Evolutionary conservation across 805 yeast genomes (phyloP).

Genomic region (Kodamaea kaohsiungensis): DNA sequence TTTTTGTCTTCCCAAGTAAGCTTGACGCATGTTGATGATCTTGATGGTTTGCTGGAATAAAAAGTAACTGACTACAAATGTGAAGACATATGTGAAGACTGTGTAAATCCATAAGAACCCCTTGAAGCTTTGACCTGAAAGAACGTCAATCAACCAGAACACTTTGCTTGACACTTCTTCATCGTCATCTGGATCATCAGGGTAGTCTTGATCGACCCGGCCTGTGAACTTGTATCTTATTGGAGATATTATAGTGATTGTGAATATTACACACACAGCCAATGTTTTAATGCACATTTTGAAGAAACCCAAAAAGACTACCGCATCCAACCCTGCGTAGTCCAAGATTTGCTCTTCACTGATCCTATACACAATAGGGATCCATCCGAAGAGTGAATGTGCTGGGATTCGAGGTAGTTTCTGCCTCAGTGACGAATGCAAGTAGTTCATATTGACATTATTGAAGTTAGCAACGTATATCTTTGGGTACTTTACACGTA

Average conservation of each 20-base stretch:
- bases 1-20: slow-evolving; percentile 79
- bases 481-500: slow-evolving; percentile 74
- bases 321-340: slow-evolving; percentile 93
- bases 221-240: slow-evolving; percentile 84
- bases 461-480: slow-evolving; percentile 79
- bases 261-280: slow-evolving; percentile 63
- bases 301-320: slow-evolving; percentile 87
- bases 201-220: slow-evolving; percentile 50
- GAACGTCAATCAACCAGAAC: neutral
- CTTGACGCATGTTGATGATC: slow-evolving; percentile 78
- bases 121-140: slow-evolving; percentile 35
- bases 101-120: slow-evolving; percentile 84
- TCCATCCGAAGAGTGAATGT: slow-evolving; percentile 76
- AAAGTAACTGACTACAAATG: slow-evolving; percentile 59
- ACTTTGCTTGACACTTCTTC: slow-evolving; percentile 11
- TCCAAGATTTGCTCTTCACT: slow-evolving; percentile 78
- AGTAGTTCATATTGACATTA: slow-evolving; percentile 42
- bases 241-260: slow-evolving; percentile 78
- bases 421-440: slow-evolving; percentile 45
- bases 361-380: slow-evolving; percentile 61
- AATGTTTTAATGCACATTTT: slow-evolving; percentile 79
- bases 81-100: slow-evolving; percentile 82
- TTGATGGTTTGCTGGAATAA: slow-evolving; percentile 69
- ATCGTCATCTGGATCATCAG: slow-evolving; percentile 25
- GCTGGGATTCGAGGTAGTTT: slow-evolving; percentile 61